Evolutionary conservation across 2,329 filamentous ascomycete species (phyloP).

Genomic region (Thelonectria rubi): DNA sequence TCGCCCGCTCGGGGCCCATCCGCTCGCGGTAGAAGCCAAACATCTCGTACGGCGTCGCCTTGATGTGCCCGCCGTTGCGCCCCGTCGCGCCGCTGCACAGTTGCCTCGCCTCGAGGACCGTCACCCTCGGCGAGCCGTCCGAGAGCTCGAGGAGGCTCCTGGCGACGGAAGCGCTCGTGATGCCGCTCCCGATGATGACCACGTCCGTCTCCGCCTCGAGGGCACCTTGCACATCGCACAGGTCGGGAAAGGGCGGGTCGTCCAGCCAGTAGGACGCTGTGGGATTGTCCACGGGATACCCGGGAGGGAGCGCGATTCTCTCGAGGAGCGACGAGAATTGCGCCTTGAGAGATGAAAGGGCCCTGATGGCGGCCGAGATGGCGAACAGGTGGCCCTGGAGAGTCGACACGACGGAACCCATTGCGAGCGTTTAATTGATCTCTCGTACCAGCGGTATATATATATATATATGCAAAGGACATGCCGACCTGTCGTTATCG

Average conservation of each 20-base stretch:
- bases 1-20: conserved; percentile 50
- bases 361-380: conserved; percentile 37
- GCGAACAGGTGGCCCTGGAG: conserved; percentile 36
- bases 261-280: conserved; percentile 58
- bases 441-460: too few species aligned
- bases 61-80: conserved; percentile 63
- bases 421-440: conserved; percentile 24
- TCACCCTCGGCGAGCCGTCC: conserved; percentile 40
- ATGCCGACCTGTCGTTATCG: not conserved
- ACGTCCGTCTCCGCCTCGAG: conserved; percentile 56
- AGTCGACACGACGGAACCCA: conserved; percentile 48
- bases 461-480: too few species aligned
- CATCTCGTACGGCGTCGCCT: conserved; percentile 54
- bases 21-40: conserved; percentile 47
- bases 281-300: conserved; percentile 53
- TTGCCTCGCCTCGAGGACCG: conserved; percentile 61
- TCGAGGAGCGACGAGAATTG: conserved; percentile 43
- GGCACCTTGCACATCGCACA: conserved; percentile 46
- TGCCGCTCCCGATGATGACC: conserved; percentile 64
- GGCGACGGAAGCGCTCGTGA: conserved; percentile 53
- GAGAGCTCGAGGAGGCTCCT: conserved; percentile 44
- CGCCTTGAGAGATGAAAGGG: conserved; percentile 41
- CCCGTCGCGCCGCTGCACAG: conserved; percentile 63
- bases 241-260: conserved; percentile 53
- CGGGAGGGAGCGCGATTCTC: conserved; percentile 47